These are phyloP conservation scores for Aspergillus sp. DNA, from an alignment of 2,329 filamentous ascomycete species.

Conservation along the genomic window DNA sequence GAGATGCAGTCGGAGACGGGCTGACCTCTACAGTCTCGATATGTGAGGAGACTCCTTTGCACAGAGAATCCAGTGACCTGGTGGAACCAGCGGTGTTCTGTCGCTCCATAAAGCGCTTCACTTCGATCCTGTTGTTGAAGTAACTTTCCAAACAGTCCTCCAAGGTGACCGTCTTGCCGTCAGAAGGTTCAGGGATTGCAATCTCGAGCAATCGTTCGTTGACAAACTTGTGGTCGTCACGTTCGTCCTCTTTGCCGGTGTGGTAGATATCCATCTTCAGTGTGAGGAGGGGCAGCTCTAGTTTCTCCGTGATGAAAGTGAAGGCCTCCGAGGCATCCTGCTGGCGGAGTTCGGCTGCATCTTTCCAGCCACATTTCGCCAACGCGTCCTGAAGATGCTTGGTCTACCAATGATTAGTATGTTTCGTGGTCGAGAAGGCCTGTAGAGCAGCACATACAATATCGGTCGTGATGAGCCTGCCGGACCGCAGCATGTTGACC, in stretches of 20 bases:
- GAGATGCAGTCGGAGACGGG: constrained; percentile 34
- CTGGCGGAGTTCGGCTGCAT: constrained; percentile 73
- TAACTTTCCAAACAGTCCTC: constrained; percentile 93
- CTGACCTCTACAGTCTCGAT: constrained; percentile 46
- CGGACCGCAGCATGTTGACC: constrained; percentile 87
- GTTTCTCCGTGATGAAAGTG: constrained; percentile 85
- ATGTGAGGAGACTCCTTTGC: constrained; percentile 39
- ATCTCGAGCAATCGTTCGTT: constrained; percentile 89
- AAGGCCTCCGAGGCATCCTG: constrained; percentile 97
- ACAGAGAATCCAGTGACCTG: constrained; percentile 34
- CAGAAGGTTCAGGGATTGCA: constrained; percentile 68
- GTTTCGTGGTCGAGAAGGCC: neutral
- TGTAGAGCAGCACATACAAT: constrained; percentile 55
- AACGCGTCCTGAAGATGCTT: constrained; percentile 78
- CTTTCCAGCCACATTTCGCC: constrained; percentile 83
- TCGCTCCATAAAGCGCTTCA: constrained; percentile 70
- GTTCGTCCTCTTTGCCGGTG: constrained; percentile 76
- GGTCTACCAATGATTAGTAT: constrained; percentile 55
- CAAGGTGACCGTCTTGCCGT: constrained; percentile 70
- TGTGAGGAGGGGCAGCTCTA: constrained; percentile 83
- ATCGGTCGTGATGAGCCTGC: constrained; percentile 80
- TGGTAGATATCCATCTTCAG: constrained; percentile 95
- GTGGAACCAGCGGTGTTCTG: constrained; percentile 56
- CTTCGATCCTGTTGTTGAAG: constrained; percentile 91
- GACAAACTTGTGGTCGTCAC: constrained; percentile 90